phyloP scores from a whole-genome alignment of 495 filamentous ascomycete genomes.

The Hyaloscypha finlandica region DNA sequence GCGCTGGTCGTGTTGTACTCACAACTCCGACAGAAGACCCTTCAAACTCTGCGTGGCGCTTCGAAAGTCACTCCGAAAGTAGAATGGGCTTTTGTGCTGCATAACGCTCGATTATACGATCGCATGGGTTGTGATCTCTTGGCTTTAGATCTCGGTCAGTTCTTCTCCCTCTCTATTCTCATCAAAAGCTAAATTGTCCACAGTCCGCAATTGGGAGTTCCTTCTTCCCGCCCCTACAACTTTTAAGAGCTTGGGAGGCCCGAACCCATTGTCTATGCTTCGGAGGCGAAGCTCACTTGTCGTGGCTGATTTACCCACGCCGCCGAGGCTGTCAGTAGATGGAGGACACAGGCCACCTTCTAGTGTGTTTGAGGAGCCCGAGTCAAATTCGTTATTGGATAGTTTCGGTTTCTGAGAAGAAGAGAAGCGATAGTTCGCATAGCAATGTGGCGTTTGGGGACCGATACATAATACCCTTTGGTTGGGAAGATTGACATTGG shows the following conservation, averaged over 20 bases:
- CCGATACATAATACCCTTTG: constrained; percentile 4
- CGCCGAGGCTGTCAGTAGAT: constrained; percentile 35
- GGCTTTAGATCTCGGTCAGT: constrained; percentile 72
- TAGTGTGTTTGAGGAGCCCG: constrained; percentile 88
- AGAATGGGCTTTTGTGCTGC: constrained; percentile 89
- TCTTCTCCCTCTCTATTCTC: background rate
- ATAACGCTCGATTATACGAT: constrained; percentile 85
- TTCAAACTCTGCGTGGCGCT: constrained; percentile 83
- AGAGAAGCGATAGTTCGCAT: background rate
- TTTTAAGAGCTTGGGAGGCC: constrained; percentile 33
- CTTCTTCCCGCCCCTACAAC: constrained; percentile 51
- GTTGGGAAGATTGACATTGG: background rate
- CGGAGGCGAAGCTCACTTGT: constrained; percentile 75
- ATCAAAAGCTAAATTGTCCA: background rate
- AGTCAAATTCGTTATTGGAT: constrained; percentile 77
- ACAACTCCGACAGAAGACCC: constrained; percentile 80
- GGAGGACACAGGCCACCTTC: constrained; percentile 60
- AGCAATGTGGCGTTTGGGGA: background rate
- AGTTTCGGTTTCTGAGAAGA: constrained; percentile 67
- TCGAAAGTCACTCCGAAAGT: constrained; percentile 75
- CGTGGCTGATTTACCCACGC: constrained; percentile 70
- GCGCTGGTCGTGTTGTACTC: constrained; percentile 84
- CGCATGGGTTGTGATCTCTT: constrained; percentile 97
- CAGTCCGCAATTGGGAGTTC: constrained; percentile 87
- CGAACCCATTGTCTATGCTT: constrained; percentile 68